Base-by-base conservation (phyloP, 805 yeast genomes). In the Yarrowia deformans region DNA sequence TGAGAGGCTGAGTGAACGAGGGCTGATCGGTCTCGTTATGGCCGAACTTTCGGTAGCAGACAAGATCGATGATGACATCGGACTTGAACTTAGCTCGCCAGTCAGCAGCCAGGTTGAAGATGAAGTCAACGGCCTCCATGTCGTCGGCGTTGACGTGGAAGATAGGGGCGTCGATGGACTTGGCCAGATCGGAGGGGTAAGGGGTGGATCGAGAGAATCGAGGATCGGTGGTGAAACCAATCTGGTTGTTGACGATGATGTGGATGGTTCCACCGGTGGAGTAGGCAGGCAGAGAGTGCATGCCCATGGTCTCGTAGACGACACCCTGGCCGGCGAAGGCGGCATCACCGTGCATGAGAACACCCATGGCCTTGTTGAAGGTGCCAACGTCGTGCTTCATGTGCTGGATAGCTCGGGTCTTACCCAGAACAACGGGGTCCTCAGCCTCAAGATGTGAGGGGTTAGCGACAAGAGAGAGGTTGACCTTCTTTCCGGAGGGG, bases 21-120 rank as follows among this genome's bases (percentile, higher is more conserved):
- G 99, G 99, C 84, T 95, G 99, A 83, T 95, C 99, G 73, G 98
- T 95, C 85, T 95, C 99, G 81, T 95, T 95, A 85, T 95, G 99
- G 79, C 99, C 99, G 80, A 95, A 87, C 81, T 93, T 94, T 83
- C 99, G 89, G 90, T 95, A 95, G 80, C 99, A 97, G 77, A 95
- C 97, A 77, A 95, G 89, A 81, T 95, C 99, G 77, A 95, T 88
- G 76, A 95, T 91, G 70, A 93, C 98, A 79, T 95, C 99, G 70
- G 97, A 85, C 84, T 94, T 94, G 95, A 91, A 95, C 71, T 91
- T 88, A 60, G 95, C 91, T 83, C 99, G 90, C 97, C 97, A 95
- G 82, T 95, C 97, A 71, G 99, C 98, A 73, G 99, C 99, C 80
- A 95, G 85, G 81, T 92, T 90, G 87, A 93, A 93, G 75, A 94